Evolutionary conservation across 305 asterid genomes (phyloP).

Genomic region (Withania somnifera): DNA sequence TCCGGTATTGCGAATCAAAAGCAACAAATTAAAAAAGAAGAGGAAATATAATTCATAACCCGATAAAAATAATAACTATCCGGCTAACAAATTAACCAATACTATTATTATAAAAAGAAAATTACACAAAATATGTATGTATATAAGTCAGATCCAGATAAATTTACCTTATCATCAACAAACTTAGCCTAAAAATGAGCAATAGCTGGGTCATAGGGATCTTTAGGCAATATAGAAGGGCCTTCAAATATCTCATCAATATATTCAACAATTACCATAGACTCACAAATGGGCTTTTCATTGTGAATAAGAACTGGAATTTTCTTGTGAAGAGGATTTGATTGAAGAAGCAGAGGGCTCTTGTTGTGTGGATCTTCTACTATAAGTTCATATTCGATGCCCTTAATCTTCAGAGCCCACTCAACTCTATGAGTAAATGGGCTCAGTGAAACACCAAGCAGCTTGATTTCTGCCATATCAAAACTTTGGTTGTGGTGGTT

Average conservation of each 20-base stretch:
- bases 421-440: constrained; percentile 8
- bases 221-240: constrained; percentile 3
- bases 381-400: constrained; percentile 22
- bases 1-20: no score
- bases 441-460: constrained; percentile 9
- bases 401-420: constrained; percentile 26
- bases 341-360: constrained; percentile 19
- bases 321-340: constrained; percentile 25
- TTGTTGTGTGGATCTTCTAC: constrained; percentile 25
- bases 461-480: constrained; percentile 25
- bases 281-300: constrained; percentile 27
- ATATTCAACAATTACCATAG: constrained; percentile 9
- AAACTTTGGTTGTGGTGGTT: background rate
- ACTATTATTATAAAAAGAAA: no score
- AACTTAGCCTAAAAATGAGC: no score
- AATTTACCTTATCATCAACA: no score
- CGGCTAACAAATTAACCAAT: no score
- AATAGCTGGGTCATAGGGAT: constrained; percentile 1
- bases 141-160: no score
- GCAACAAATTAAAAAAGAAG: no score
- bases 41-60: no score
- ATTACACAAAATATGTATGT: no score
- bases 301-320: constrained; percentile 30
- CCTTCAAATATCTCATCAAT: no score
- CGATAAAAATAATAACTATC: no score